A percentile compares a stretch with the other conserved stretches of the same genome.
Evolutionary conservation across 75 land plant species (phyloP).

Genomic region (Pinus taeda): DNA sequence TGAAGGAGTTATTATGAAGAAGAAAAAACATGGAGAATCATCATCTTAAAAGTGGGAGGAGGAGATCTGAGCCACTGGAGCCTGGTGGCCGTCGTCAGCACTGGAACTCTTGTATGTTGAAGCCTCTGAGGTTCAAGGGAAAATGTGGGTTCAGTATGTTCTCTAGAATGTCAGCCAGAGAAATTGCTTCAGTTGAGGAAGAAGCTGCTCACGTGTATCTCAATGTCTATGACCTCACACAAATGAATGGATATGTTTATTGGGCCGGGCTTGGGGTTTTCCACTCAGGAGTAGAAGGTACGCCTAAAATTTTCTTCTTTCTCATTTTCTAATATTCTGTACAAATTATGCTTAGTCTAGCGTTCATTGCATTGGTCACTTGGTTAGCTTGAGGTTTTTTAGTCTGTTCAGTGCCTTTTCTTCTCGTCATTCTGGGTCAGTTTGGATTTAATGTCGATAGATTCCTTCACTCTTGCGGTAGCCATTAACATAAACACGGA

Average conservation of each 20-base stretch:
- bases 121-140: slow-evolving; percentile 36
- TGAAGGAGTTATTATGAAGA: no score
- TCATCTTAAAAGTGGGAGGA: background rate
- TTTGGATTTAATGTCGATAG: no score
- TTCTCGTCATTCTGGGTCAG: no score
- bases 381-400: no score
- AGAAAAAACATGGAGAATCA: no score
- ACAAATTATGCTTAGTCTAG: background rate
- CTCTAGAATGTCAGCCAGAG: slow-evolving; percentile 33
- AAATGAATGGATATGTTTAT: slow-evolving; percentile 80
- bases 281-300: slow-evolving; percentile 91
- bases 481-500: no score
- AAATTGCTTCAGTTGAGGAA: background rate
- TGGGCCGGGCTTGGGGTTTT: slow-evolving; percentile 89
- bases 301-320: background rate
- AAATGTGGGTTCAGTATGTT: slow-evolving; percentile 60
- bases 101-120: background rate
- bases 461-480: no score
- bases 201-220: slow-evolving; percentile 65
- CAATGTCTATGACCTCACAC: slow-evolving; percentile 84
- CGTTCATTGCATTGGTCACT: no score
- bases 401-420: no score
- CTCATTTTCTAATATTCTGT: background rate
- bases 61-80: background rate
- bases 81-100: background rate